These are phyloP conservation scores for bread wheat (Triticum aestivum) DNA, from an alignment of 176 grass and related monocot species.

Conservation along the genomic window IWGSC_CS_RefSeq_v2.1 NC_057801.1:110888020-110888519, in stretches of 20 bases:
- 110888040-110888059: neutral
- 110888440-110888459: constrained; percentile 11
- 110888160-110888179: neutral
- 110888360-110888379: constrained; percentile 31
- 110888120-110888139: neutral
- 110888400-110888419: neutral
- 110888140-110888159: neutral
- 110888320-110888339: constrained; percentile 42
- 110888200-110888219: constrained; percentile 41
- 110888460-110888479: constrained; percentile 28
- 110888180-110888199: constrained; percentile 20
- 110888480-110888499: constrained; percentile 4
- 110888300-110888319: neutral
- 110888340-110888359: constrained; percentile 6
- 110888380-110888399: constrained; percentile 36
- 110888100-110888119: neutral
- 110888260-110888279: neutral
- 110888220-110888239: constrained; percentile 31
- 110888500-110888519: constrained; percentile 6
- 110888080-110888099: constrained; percentile 6
- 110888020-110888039: constrained; percentile 31
- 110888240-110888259: neutral
- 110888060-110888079: constrained; percentile 30
- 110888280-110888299: neutral
- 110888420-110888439: constrained; percentile 45